These are phyloP conservation scores for Suillus fuscotomentosus DNA, from an alignment of 768 basidiomycete species.

Conservation along the genomic window DNA sequence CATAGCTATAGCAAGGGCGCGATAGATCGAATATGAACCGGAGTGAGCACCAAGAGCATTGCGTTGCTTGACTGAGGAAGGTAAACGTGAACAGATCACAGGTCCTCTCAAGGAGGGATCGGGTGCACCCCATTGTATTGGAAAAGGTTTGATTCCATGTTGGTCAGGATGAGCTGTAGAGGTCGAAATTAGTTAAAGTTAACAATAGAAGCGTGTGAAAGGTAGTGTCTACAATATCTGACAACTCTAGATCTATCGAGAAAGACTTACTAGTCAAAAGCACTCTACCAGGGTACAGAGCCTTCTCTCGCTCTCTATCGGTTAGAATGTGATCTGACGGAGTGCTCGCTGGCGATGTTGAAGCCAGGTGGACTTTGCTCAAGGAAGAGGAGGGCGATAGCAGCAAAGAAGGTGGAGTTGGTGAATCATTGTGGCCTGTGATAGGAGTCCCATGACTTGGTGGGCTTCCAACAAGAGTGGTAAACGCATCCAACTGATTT, in stretches of 20 bases:
- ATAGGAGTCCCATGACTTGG: constrained; percentile 27
- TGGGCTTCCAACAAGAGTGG: constrained; percentile 28
- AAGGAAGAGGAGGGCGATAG: constrained; percentile 28
- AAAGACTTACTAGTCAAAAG: constrained; percentile 73
- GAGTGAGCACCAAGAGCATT: constrained; percentile 95
- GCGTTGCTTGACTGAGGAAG: constrained; percentile 80
- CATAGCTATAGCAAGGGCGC: constrained; percentile 90
- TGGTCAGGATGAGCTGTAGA: constrained; percentile 83
- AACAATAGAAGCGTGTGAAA: constrained; percentile 7
- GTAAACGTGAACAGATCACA: constrained; percentile 84
- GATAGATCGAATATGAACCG: constrained; percentile 93
- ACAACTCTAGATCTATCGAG: background rate
- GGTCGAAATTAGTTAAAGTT: constrained; percentile 4
- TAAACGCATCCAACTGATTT: constrained; percentile 49
- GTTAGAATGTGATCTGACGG: constrained; percentile 16
- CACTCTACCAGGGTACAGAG: constrained; percentile 80
- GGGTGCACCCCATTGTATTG: constrained; percentile 78
- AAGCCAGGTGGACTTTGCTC: constrained; percentile 24
- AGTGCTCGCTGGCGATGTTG: constrained; percentile 24
- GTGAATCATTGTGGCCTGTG: constrained; percentile 24
- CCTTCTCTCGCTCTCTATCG: constrained; percentile 70
- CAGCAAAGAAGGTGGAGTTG: constrained; percentile 21
- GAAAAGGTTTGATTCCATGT: constrained; percentile 79
- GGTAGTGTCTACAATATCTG: constrained; percentile 7
- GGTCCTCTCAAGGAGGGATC: constrained; percentile 73